Evolutionary conservation across 257 asterid species (phyloP).

Genomic region (Misopates orontium): DNA sequence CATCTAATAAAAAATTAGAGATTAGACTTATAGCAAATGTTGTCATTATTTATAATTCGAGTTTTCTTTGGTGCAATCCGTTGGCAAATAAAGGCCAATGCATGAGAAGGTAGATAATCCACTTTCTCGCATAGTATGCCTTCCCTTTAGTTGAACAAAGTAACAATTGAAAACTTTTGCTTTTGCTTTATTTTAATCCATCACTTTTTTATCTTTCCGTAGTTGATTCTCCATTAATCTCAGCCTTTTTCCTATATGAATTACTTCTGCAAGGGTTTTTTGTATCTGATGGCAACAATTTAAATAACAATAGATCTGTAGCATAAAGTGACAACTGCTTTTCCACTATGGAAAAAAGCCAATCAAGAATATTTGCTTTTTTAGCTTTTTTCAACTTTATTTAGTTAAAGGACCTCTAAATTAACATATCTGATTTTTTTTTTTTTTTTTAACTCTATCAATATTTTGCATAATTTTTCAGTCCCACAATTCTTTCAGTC

Average conservation of each 20-base stretch:
- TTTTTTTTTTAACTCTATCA: not conserved
- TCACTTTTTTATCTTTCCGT: constrained; percentile 34
- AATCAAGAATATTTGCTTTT: constrained; percentile 41
- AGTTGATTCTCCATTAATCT: constrained; percentile 38
- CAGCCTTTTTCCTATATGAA: constrained; percentile 24
- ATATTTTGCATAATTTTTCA: constrained; percentile 11
- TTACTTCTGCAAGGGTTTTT: constrained; percentile 30
- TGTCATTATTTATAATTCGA: not conserved
- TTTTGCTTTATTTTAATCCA: constrained; percentile 43
- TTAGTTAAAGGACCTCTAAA: constrained; percentile 32
- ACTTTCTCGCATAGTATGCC: constrained; percentile 51
- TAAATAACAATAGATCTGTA: constrained; percentile 15
- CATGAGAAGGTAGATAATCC: constrained; percentile 22
- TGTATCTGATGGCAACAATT: constrained; percentile 4
- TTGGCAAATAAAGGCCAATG: constrained; percentile 22
- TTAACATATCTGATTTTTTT: constrained; percentile 1
- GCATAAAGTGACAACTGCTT: constrained; percentile 39
- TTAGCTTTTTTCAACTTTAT: constrained; percentile 31
- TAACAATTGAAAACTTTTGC: constrained; percentile 39
- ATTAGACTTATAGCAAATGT: not conserved
- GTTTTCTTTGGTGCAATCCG: constrained; percentile 10
- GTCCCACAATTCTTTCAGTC: constrained; percentile 19
- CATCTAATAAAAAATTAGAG: not conserved
- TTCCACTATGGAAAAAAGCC: constrained; percentile 46
- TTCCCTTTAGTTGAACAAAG: constrained; percentile 40